A percentile compares a stretch with the other conserved stretches of the same genome.
Conservation (phyloP, 768 basidiomycete genomes). For the Amanita brunnescens region DNA sequence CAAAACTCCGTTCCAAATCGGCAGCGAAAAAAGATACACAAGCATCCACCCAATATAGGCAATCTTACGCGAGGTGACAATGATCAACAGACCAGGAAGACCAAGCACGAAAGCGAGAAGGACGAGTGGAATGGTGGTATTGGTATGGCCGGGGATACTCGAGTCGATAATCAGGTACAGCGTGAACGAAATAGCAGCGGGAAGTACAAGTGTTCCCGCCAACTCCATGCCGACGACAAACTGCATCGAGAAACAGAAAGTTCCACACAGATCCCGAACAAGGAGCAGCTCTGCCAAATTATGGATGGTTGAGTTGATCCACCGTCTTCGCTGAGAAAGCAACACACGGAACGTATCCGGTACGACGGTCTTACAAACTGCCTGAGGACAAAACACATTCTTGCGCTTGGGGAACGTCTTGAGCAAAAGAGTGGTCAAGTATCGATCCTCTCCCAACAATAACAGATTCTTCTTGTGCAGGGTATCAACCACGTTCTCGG, state of each 20-base stretch:
- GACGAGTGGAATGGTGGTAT: constrained; percentile 84
- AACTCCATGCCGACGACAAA: constrained; percentile 99
- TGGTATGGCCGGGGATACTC: constrained; percentile 70
- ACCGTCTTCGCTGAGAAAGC: constrained; percentile 92
- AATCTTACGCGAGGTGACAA: constrained; percentile 90
- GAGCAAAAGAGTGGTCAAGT: constrained; percentile 92
- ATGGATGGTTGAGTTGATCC: constrained; percentile 99
- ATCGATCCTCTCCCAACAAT: constrained; percentile 97
- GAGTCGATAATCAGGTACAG: constrained; percentile 86
- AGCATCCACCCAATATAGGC: constrained; percentile 98
- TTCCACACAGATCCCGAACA: constrained; percentile 97
- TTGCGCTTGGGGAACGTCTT: constrained; percentile 99
- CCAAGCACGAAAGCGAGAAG: constrained; percentile 92
- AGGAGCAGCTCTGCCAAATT: constrained; percentile 92
- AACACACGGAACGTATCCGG: constrained; percentile 93
- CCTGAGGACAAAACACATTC: constrained; percentile 98
- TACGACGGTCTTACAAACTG: constrained; percentile 97
- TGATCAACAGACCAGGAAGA: constrained; percentile 90
- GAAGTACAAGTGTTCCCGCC: constrained; percentile 90
- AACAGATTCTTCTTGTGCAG: constrained; percentile 99
- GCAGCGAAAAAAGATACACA: constrained; percentile 84
- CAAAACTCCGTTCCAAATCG: constrained; percentile 94
- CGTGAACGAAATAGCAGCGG: constrained; percentile 96
- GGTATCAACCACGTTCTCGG: constrained; percentile 98
- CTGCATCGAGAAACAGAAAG: constrained; percentile 99